Base-by-base conservation (phyloP, 345 rosid species). In the Euphorbia peplus region DNA sequence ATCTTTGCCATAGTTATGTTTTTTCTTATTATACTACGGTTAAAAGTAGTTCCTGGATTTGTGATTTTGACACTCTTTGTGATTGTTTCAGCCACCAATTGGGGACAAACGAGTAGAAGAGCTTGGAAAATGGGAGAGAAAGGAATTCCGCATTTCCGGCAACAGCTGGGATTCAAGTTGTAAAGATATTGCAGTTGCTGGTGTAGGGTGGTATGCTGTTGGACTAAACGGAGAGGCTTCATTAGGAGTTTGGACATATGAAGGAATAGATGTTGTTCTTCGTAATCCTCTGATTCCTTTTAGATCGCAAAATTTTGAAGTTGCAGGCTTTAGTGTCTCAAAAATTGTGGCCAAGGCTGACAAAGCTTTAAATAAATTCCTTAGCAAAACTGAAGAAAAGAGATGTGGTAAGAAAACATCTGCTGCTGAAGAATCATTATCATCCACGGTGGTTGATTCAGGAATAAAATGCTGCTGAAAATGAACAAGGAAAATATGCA, bases 311-410 rank as follows among this genome's bases (percentile, higher is more conserved):
- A 62, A 63, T 69, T 95, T 95, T 32, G 95, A 95, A 82, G 89
- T 84, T 67, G 82, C 86, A 6, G 97, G 99, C 29, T 95, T 91
- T 81, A 85, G 93, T 0, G 92, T 88, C 68, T 95, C 99, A 22
- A 90, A 87, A 71, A 84, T 95, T 3, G 96, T 95, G 50, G 84
- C 99, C 9, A 83, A 79, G 73, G 97, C 96, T 28, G 99, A 95
- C 82, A 83, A 88, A 76, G 65, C 73, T 42, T 74, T 70, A 62
- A 87, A 82, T 41, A 90, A 83, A 80, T 70, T 73, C 7, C 80
- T 66, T 69, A 47, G 47, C n/a, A 79, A 75, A 72, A 85, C 79
- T 81, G 69, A 70, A 89, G 69, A 70, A 89, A 72, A 81, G 68
- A n/a, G 62, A 18, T 76, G 71, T 35, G 64, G 70, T 39, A 42